phyloP scores from a whole-genome alignment of 2,329 filamentous ascomycete genomes.

The Achaetomium macrosporum region DNA sequence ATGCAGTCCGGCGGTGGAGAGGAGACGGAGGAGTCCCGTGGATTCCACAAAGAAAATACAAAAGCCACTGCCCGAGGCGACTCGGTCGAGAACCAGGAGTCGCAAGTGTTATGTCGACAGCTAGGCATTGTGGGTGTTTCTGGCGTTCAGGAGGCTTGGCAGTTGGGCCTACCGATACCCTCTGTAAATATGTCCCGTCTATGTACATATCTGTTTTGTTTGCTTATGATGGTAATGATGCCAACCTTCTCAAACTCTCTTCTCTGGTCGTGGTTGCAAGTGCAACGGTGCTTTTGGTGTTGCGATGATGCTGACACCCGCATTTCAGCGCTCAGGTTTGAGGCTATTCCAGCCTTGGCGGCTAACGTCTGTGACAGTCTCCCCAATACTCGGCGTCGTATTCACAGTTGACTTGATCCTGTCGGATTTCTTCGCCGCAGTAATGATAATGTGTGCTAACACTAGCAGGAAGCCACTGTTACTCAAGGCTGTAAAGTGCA shows the following conservation, averaged over 20 bases:
- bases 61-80: conserved; percentile 39
- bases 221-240: conserved; percentile 17
- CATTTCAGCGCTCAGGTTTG: neutral
- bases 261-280: neutral
- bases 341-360: neutral
- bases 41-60: conserved; percentile 43
- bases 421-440: too few species aligned
- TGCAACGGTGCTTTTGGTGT: neutral
- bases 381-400: too few species aligned
- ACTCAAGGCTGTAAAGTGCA: too few species aligned
- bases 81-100: conserved; percentile 37
- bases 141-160: conserved; percentile 23
- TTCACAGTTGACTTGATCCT: too few species aligned
- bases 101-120: conserved; percentile 34
- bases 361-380: too few species aligned
- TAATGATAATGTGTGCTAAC: too few species aligned
- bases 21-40: conserved; percentile 39
- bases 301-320: neutral
- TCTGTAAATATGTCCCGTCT: conserved; percentile 19
- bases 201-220: conserved; percentile 20
- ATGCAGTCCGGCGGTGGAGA: conserved; percentile 30
- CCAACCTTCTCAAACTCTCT: neutral
- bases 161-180: conserved; percentile 23
- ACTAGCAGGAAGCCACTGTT: too few species aligned
- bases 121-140: conserved; percentile 28